Base-by-base conservation (phyloP, 1,284 basidiomycete genomes). In the Naganishia cerealis region DNA sequence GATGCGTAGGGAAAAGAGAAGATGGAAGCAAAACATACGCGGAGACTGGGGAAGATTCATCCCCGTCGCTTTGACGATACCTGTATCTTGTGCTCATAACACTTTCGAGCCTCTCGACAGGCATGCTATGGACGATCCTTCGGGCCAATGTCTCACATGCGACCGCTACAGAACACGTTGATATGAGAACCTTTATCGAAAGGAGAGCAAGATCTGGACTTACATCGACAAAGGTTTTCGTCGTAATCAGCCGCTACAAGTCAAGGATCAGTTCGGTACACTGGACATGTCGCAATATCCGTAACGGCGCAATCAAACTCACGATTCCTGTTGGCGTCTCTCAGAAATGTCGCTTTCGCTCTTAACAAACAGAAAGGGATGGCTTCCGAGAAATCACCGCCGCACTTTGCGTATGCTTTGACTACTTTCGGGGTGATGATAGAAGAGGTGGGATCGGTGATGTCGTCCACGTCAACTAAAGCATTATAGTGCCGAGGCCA, bases 81-180 rank as follows among this genome's bases (percentile, higher is more conserved):
- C 85, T 85, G 80, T 88, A 94, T 1, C 94, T 85, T 6, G 86
- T 87, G 50, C 76, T 79, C 87, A 94, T 88, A 72, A 92, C 85
- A 3, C 82, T 80, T 61, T 85, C 83, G 33, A 92, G 79, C 62
- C 85, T 84, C 61, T 92, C 90, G 7, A 83, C 81, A 0, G 88
- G 82, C 12, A 86, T 78, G 48, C 83, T 79, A 76, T 93, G 90
- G 12, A 94, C 84, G 61, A 94, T 87, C 67, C 88, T 84, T 61
- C 92, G 86, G 4, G 94, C 94, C 18, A 96, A 82, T 1, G 91
- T 89, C 79, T 96, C 93, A 74, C 93, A 95, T 2, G 93, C 90
- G 39, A 85, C 84, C 55, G 89, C 91, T 88, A 38, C 26, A 29
- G 65, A 48, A 55, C 9, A 3, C 13, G 26, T 33, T n/a, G 55